A percentile compares a stretch with the other conserved stretches of the same genome.
These are phyloP conservation scores for Brettanomyces naardenensis DNA, from an alignment of 805 yeast species.

Conservation along the genomic window DNA sequence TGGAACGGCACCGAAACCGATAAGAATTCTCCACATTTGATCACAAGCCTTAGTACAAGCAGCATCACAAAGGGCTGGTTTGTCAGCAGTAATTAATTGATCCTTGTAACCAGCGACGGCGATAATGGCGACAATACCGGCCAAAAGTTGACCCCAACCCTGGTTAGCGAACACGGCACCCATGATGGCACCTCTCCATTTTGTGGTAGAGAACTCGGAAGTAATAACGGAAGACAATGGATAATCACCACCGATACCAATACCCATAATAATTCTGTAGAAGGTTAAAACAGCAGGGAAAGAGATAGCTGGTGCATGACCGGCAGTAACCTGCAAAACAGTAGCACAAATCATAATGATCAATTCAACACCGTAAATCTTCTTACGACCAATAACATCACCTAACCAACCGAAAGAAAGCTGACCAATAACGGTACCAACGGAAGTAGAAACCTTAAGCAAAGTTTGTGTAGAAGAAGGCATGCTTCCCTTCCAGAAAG, in stretches of 20 bases:
- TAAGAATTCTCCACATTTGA: conserved; percentile 88
- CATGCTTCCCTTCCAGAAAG: conserved; percentile 53
- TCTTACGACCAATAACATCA: conserved; percentile 79
- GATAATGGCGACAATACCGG: conserved; percentile 76
- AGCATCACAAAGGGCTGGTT: conserved; percentile 53
- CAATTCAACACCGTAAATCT: conserved; percentile 79
- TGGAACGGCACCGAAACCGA: conserved; percentile 89
- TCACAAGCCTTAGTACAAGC: conserved; percentile 73
- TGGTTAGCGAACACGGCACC: conserved; percentile 95
- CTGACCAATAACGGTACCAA: conserved; percentile 92
- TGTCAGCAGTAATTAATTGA: conserved; percentile 44
- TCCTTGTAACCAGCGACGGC: conserved; percentile 72
- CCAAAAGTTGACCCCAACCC: conserved; percentile 91
- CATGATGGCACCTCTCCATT: conserved; percentile 98
- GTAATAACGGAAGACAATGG: conserved; percentile 91
- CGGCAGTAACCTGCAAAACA: conserved; percentile 66
- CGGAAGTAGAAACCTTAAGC: conserved; percentile 83
- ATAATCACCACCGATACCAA: conserved; percentile 97
- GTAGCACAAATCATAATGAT: conserved; percentile 79
- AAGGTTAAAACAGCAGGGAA: conserved; percentile 69
- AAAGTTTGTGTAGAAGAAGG: conserved; percentile 72
- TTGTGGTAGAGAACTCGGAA: conserved; percentile 87
- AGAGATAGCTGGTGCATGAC: conserved; percentile 61
- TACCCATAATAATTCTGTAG: conserved; percentile 84
- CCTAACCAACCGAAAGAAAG: conserved; percentile 76